These are phyloP conservation scores for Pichia norvegensis DNA, from an alignment of 1,139 yeast species.

Conservation along the genomic window DNA sequence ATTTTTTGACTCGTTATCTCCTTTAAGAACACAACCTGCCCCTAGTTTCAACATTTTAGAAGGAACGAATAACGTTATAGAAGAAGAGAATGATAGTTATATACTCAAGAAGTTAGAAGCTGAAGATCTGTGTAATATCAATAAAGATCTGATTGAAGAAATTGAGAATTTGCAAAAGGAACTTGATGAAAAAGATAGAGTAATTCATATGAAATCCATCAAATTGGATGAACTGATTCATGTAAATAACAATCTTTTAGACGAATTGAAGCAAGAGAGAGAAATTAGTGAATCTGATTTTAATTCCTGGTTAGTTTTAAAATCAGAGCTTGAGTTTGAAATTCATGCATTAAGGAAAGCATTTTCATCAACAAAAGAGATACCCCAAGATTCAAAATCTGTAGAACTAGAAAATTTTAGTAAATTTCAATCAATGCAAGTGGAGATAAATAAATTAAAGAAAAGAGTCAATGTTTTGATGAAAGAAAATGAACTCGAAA, in stretches of 20 bases:
- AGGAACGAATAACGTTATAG: background rate
- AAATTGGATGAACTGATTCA: conserved; percentile 23
- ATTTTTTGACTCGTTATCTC: background rate
- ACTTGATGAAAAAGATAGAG: conserved; percentile 24
- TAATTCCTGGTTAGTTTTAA: conserved; percentile 24
- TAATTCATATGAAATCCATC: conserved; percentile 21
- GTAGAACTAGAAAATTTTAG: background rate
- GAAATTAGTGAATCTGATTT: conserved; percentile 27
- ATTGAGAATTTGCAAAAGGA: conserved; percentile 30
- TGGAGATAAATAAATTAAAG: conserved; percentile 34
- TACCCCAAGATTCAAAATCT: background rate
- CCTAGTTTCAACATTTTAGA: background rate
- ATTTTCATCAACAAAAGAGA: background rate
- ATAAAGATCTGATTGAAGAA: conserved; percentile 26
- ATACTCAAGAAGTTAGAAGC: conserved; percentile 1
- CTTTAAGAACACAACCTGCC: background rate
- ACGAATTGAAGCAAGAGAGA: conserved; percentile 25
- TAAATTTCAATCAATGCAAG: conserved; percentile 11
- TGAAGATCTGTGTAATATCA: conserved; percentile 24
- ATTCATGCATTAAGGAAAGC: conserved; percentile 14
- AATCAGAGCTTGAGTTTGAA: conserved; percentile 19
- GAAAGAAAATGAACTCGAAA: conserved; percentile 40
- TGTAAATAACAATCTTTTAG: conserved; percentile 21
- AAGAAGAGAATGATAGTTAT: background rate
- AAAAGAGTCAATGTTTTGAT: conserved; percentile 39